Percentiles rank a stretch among this genome's conserved stretches.
These are phyloP conservation scores for Ogataea hybrid DNA, from an alignment of 1,139 yeast genomes.

Conservation along the genomic window DNA sequence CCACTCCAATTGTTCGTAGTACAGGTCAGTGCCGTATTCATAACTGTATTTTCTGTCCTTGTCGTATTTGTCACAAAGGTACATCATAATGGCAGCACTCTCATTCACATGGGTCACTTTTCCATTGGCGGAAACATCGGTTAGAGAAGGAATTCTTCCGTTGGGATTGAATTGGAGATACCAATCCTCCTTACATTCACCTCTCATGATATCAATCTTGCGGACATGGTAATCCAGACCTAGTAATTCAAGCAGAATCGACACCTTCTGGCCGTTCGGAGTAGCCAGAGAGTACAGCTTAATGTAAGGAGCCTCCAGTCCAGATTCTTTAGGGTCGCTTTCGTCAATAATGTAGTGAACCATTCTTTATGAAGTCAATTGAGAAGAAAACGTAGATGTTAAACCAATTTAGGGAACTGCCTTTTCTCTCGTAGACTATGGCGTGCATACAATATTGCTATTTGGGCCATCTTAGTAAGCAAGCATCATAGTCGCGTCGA, in stretches of 20 bases:
- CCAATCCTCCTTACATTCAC: constrained; percentile 52
- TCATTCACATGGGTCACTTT: constrained; percentile 43
- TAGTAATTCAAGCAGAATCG: constrained; percentile 48
- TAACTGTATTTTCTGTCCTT: constrained; percentile 48
- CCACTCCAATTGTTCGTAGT: constrained; percentile 52
- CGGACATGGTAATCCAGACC: constrained; percentile 46
- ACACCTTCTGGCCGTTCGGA: constrained; percentile 56
- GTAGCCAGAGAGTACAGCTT: constrained; percentile 49
- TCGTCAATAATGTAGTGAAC: constrained; percentile 30
- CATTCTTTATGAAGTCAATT: constrained; percentile 9
- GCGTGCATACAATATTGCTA: not conserved
- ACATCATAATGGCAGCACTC: constrained; percentile 57
- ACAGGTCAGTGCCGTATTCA: constrained; percentile 41
- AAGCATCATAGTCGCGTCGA: constrained; percentile 4
- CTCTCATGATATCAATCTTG: constrained; percentile 38
- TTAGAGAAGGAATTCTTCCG: constrained; percentile 60
- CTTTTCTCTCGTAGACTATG: not conserved
- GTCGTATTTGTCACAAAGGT: constrained; percentile 57
- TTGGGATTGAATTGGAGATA: constrained; percentile 55
- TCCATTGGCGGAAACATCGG: constrained; percentile 44
- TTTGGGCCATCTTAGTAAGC: not conserved
- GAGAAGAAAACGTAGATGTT: not conserved
- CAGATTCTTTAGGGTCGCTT: constrained; percentile 32
- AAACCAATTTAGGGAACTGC: not conserved
- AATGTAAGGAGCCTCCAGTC: constrained; percentile 37